Evolutionary conservation across 164 flowering plant species (phyloP).

Genomic region (Magnolia sinica): DNA sequence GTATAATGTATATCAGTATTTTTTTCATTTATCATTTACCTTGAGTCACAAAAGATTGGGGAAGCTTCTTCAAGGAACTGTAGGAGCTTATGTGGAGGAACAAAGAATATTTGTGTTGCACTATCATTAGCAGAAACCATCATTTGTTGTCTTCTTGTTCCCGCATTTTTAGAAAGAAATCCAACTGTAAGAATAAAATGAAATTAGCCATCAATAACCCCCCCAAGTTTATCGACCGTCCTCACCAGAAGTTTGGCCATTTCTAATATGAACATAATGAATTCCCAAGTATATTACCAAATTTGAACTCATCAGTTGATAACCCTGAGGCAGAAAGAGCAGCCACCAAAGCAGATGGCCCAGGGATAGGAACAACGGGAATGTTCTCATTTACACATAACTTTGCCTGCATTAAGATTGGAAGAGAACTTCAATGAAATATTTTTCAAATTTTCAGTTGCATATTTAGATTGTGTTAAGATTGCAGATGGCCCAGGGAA

Average conservation of each 20-base stretch:
- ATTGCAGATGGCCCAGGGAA: no score
- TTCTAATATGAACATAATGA: background rate
- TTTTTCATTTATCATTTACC: conserved; percentile 30
- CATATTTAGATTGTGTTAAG: no score
- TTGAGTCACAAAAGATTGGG: conserved; percentile 50
- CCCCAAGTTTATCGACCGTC: background rate
- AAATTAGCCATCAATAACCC: conserved; percentile 6
- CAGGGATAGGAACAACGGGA: conserved; percentile 84
- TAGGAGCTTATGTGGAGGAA: conserved; percentile 87
- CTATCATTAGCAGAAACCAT: conserved; percentile 57
- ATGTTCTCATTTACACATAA: conserved; percentile 70
- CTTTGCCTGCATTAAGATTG: conserved; percentile 55
- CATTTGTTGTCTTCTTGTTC: conserved; percentile 70
- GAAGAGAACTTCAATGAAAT: background rate
- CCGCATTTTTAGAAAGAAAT: conserved; percentile 79
- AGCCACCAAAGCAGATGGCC: conserved; percentile 79
- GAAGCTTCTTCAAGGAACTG: conserved; percentile 79
- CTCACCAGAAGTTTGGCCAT: background rate
- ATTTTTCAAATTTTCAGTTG: no score
- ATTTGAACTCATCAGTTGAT: conserved; percentile 71
- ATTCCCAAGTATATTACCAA: conserved; percentile 51
- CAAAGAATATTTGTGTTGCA: conserved; percentile 87
- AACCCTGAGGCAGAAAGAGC: conserved; percentile 95
- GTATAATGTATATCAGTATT: background rate
- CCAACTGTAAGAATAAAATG: conserved; percentile 57